These are phyloP conservation scores for Exophiala sp. DNA, from an alignment of 2,329 filamentous ascomycete genomes.

Conservation along the genomic window DNA sequence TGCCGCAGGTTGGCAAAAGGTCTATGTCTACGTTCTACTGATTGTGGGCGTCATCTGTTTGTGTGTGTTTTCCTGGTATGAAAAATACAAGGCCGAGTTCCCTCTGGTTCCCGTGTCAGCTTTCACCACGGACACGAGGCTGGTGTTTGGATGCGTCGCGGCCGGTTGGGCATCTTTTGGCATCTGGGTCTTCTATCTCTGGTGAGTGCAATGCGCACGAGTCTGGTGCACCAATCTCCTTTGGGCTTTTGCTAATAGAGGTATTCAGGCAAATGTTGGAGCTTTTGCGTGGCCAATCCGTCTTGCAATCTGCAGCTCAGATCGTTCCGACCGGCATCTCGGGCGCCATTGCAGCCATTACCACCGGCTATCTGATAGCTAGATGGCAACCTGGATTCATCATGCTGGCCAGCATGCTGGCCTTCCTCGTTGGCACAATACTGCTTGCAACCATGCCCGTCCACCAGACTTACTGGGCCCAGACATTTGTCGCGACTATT, in stretches of 20 bases:
- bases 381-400: conserved; percentile 19
- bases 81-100: conserved; percentile 35
- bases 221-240: not conserved
- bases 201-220: conserved; percentile 28
- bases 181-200: conserved; percentile 40
- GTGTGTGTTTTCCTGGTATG: conserved; percentile 43
- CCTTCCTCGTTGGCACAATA: conserved; percentile 18
- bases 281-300: conserved; percentile 25
- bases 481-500: conserved; percentile 52
- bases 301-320: conserved; percentile 32
- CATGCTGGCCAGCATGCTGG: conserved; percentile 21
- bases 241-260: not conserved
- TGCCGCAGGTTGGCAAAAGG: conserved; percentile 42
- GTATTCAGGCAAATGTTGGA: conserved; percentile 29
- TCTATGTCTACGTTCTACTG: conserved; percentile 45
- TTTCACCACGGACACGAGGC: conserved; percentile 30
- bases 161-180: conserved; percentile 39
- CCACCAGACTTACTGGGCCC: conserved; percentile 53
- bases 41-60: conserved; percentile 45
- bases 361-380: conserved; percentile 17
- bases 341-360: conserved; percentile 33
- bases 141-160: conserved; percentile 36
- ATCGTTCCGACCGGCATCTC: conserved; percentile 30
- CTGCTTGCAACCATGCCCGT: conserved; percentile 21
- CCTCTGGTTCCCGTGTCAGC: conserved; percentile 47